phyloP scores from a whole-genome alignment of 768 basidiomycete species.

The Mycena galopus region DNA sequence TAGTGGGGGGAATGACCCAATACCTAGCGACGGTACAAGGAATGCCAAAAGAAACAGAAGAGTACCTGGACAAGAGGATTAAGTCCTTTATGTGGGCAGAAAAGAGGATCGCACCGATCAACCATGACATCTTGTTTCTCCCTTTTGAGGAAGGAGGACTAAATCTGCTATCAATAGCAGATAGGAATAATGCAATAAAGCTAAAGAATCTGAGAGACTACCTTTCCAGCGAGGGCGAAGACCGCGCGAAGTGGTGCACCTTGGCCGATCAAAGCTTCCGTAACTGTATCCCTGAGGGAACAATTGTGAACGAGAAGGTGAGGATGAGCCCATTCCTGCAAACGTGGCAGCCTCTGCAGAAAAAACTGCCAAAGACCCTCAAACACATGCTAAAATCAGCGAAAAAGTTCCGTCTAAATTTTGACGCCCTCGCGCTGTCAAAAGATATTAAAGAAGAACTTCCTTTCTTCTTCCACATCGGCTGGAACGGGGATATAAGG shows the following conservation, averaged over 20 bases:
- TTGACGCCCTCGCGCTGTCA: not conserved
- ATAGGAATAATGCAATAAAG: constrained; percentile 43
- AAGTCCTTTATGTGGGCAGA: constrained; percentile 38
- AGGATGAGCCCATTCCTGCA: not conserved
- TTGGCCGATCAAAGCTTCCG: constrained; percentile 38
- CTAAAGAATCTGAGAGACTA: constrained; percentile 42
- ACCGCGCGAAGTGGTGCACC: constrained; percentile 45
- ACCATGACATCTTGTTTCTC: constrained; percentile 30
- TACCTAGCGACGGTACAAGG: constrained; percentile 48
- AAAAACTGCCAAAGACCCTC: not conserved
- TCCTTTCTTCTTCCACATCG: not conserved
- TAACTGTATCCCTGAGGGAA: too few species aligned
- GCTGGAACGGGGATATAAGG: not conserved
- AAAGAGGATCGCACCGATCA: not conserved
- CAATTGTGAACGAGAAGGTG: too few species aligned
- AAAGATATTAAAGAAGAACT: not conserved
- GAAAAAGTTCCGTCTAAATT: not conserved
- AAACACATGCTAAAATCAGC: not conserved
- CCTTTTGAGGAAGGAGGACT: constrained; percentile 40
- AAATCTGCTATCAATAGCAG: too few species aligned
- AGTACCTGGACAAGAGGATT: constrained; percentile 30
- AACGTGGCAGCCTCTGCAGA: not conserved
- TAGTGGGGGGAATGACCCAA: constrained; percentile 39
- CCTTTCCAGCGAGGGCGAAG: constrained; percentile 20
- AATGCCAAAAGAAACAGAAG: constrained; percentile 41